phyloP scores from a whole-genome alignment of 1,284 basidiomycete genomes.

The Rhodotorula sp. region DNA sequence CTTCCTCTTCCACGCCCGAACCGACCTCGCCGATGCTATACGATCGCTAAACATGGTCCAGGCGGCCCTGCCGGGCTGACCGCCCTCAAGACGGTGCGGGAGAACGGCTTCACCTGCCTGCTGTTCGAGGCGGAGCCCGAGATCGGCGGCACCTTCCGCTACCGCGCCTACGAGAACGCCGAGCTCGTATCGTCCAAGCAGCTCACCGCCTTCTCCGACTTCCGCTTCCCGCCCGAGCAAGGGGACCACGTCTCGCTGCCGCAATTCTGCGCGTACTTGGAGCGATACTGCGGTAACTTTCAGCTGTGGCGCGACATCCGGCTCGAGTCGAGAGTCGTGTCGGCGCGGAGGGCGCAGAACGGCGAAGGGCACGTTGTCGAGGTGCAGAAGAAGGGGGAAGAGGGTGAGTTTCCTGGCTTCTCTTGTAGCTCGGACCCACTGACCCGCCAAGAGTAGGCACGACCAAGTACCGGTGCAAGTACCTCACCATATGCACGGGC shows the following conservation, averaged over 20 bases:
- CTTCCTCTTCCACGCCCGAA: no score
- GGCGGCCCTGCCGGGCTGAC: slow-evolving; percentile 67
- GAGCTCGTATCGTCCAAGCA: slow-evolving; percentile 63
- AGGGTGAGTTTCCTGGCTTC: slow-evolving; percentile 31
- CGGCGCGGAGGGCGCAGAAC: slow-evolving; percentile 51
- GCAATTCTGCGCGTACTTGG: slow-evolving; percentile 64
- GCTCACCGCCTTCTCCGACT: slow-evolving; percentile 67
- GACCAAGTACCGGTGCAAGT: slow-evolving; percentile 49
- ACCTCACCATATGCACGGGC: slow-evolving; percentile 58
- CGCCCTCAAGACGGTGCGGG: slow-evolving; percentile 60
- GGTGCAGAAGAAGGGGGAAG: slow-evolving; percentile 45
- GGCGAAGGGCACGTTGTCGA: slow-evolving; percentile 44
- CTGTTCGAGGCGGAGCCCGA: slow-evolving; percentile 64
- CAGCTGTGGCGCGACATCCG: slow-evolving; percentile 53
- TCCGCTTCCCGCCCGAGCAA: slow-evolving; percentile 25
- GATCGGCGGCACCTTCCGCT: slow-evolving; percentile 64
- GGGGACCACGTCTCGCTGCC: slow-evolving; percentile 62
- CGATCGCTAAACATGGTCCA: no score
- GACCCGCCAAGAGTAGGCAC: neutral
- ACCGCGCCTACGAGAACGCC: slow-evolving; percentile 57
- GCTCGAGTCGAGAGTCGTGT: slow-evolving; percentile 57
- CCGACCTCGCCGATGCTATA: no score
- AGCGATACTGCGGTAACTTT: slow-evolving; percentile 60
- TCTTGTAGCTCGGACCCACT: no score
- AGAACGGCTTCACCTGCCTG: slow-evolving; percentile 58